Evolutionary conservation across 495 filamentous ascomycete species (phyloP).

Genomic region (Ramalina intermedia): DNA sequence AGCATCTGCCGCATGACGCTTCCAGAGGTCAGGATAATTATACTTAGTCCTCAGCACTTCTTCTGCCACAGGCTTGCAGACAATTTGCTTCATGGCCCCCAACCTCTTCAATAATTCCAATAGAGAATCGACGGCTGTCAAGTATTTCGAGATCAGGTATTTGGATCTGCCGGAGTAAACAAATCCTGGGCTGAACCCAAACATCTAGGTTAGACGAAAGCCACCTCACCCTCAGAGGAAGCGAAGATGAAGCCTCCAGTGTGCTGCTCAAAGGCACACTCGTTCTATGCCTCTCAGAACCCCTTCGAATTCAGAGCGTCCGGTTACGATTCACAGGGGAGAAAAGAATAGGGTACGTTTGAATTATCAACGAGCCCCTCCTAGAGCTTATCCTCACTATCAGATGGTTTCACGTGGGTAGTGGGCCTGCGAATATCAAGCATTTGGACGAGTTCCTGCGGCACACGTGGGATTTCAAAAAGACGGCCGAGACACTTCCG

Average conservation of each 20-base stretch:
- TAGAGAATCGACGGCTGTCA: conserved; percentile 32
- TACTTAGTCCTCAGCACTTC: background rate
- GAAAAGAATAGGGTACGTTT: conserved; percentile 46
- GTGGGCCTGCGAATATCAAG: conserved; percentile 20
- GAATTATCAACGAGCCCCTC: background rate
- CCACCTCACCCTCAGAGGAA: conserved; percentile 65
- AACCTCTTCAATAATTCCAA: conserved; percentile 35
- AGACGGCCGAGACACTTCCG: conserved; percentile 45
- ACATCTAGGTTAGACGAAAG: conserved; percentile 57
- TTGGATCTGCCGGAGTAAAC: conserved; percentile 4
- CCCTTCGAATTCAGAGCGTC: conserved; percentile 56
- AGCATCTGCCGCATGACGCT: no score
- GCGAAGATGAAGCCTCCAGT: conserved; percentile 58
- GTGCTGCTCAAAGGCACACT: conserved; percentile 60
- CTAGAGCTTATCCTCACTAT: conserved; percentile 6
- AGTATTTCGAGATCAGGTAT: conserved; percentile 43
- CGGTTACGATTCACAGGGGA: conserved; percentile 57
- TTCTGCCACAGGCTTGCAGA: background rate
- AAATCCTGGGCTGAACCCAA: no score
- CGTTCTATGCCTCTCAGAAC: conserved; percentile 57
- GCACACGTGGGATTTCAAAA: conserved; percentile 41
- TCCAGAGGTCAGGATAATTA: no score
- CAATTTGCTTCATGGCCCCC: conserved; percentile 26
- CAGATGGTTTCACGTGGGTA: conserved; percentile 29
- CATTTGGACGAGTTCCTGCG: conserved; percentile 42